These are phyloP conservation scores for Ilyonectria mors-panacis DNA, from an alignment of 2,329 filamentous ascomycete genomes.

Conservation along the genomic window DNA sequence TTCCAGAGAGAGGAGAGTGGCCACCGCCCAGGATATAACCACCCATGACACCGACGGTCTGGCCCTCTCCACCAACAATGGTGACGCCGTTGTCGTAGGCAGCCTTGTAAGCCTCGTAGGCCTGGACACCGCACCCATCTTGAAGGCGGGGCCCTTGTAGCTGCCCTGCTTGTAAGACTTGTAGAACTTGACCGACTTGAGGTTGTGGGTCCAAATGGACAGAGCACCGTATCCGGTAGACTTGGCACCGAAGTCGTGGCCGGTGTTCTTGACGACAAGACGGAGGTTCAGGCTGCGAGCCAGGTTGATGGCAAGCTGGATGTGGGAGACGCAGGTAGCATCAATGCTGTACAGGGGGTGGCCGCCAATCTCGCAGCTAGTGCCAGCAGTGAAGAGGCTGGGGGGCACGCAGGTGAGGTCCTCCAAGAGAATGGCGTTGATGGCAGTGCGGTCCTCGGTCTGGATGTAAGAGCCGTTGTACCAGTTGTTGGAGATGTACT, in stretches of 20 bases:
- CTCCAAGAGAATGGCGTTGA: conserved; percentile 58
- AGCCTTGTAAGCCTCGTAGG: conserved; percentile 60
- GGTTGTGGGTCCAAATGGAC: conserved; percentile 57
- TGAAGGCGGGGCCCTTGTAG: conserved; percentile 67
- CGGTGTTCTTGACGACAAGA: conserved; percentile 65
- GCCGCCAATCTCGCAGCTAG: conserved; percentile 57
- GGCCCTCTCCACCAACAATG: conserved; percentile 68
- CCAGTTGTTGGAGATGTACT: conserved; percentile 36
- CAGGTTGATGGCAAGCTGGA: conserved; percentile 63
- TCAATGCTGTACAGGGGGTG: conserved; percentile 60
- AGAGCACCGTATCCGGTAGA: conserved; percentile 66
- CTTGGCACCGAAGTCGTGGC: conserved; percentile 68
- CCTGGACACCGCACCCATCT: conserved; percentile 69
- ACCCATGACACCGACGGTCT: conserved; percentile 70
- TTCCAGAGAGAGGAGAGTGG: conserved; percentile 65
- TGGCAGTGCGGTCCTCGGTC: conserved; percentile 55
- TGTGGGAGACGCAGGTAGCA: conserved; percentile 57
- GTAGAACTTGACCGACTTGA: conserved; percentile 59
- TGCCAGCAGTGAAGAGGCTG: conserved; percentile 42
- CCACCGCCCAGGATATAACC: conserved; percentile 74
- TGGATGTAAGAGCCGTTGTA: conserved; percentile 37
- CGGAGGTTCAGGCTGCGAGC: conserved; percentile 62
- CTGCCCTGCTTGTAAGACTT: conserved; percentile 55
- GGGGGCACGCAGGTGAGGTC: conserved; percentile 54
- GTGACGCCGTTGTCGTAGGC: conserved; percentile 62